Base-by-base conservation (phyloP, 2,329 filamentous ascomycete species). In the Venturia aucupariae region DNA sequence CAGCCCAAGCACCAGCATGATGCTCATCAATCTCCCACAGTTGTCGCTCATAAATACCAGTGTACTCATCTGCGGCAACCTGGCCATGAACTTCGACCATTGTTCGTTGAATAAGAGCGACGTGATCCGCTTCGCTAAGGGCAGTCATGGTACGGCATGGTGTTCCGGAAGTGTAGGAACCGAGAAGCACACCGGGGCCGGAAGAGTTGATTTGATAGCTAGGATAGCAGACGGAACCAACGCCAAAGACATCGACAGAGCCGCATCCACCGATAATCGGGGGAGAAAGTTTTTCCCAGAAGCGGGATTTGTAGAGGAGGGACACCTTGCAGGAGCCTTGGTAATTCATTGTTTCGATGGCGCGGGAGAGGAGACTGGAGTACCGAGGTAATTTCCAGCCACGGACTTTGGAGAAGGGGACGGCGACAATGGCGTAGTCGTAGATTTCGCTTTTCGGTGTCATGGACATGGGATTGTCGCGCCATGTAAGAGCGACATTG, bases 51-150 rank as follows among this genome's bases (percentile, higher is more conserved):
- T 84, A 88, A 42, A 81, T 80, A 59, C 87, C 87, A 0, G 86
- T 90, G 69, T 80, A 90, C 70, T 89, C 79, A 65, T 86, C 79
- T 1, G 76, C 73, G 0, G 84, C 85, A 39, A 86, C 75, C 0
- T 79, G 73, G 4, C 86, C 86, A 70, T 89, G 86, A n/a, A 88
- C 81, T 71, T 88, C 83, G 17, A 83, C 77, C 83, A 90, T 88
- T 24, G 86, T 83, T 51, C 87, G 81, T 66, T 88, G 79, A 0
- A 86, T 81, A 64, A 84, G 80, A 19, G 82, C 81, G 2, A 88
- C 82, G 69, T 90, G 86, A 68, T 88, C 82, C 15, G 78, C 78
- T 64, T 86, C 84, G 13, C 79, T 76, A 55, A 83, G 75, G 7
- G 81, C 76, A 1, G 75, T 78, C 68, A 82, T 77, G 2, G 78